Conservation (phyloP, 176 grass and related monocot genomes). For the Guadua angustifolia region DNA sequence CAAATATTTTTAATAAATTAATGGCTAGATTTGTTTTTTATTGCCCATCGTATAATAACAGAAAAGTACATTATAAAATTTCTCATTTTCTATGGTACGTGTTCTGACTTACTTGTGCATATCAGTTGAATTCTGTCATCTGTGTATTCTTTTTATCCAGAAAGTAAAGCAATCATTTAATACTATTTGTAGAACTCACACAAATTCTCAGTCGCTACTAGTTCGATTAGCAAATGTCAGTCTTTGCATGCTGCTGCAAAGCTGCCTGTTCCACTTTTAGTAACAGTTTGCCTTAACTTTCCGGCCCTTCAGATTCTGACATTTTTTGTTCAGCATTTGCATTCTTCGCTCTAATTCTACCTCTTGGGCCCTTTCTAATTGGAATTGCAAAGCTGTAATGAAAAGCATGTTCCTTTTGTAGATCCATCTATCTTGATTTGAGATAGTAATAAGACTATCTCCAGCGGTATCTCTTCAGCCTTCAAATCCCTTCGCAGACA, state of each 20-base stretch:
- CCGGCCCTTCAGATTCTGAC: not conserved
- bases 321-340: not conserved
- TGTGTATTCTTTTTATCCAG: not conserved
- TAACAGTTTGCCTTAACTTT: not conserved
- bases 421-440: slow-evolving; percentile 17
- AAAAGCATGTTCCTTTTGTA: not conserved
- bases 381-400: not conserved
- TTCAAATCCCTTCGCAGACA: no score
- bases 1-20: no score
- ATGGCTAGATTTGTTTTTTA: no score
- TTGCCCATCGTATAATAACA: no score
- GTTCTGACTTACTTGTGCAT: not conserved
- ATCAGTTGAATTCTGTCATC: slow-evolving; percentile 3
- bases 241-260: not conserved
- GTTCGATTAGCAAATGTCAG: not conserved
- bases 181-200: not conserved
- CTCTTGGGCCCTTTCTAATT: not conserved
- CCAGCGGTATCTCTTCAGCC: no score
- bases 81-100: not conserved
- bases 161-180: not conserved
- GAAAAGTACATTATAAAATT: no score
- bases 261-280: not conserved
- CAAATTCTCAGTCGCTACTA: not conserved
- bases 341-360: not conserved
- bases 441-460: not conserved